phyloP scores from a whole-genome alignment of 257 asterid genomes.

The Solanum boliviense region DNA sequence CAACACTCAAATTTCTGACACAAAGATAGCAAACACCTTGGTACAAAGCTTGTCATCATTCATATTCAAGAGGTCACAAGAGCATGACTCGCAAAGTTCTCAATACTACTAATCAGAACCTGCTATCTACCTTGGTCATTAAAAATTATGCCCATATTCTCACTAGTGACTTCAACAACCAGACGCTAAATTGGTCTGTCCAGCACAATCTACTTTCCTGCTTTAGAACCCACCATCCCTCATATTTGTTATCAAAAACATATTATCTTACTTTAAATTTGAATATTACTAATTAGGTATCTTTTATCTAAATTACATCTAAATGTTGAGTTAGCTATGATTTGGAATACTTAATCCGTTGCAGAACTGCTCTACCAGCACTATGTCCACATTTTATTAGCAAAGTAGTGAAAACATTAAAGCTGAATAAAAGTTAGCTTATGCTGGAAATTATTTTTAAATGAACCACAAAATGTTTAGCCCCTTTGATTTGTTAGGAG shows the following conservation, averaged over 20 bases:
- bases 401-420: not conserved
- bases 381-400: not conserved
- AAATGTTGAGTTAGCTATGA: not conserved
- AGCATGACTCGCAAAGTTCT: no score
- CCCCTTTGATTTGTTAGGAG: not conserved
- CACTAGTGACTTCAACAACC: no score
- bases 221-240: no score
- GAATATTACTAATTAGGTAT: not conserved
- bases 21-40: not conserved
- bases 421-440: not conserved
- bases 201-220: no score
- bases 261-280: no score
- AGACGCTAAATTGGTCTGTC: no score
- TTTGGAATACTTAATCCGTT: not conserved
- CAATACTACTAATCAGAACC: no score
- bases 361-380: not conserved
- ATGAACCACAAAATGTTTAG: not conserved
- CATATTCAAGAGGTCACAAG: no score
- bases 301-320: not conserved
- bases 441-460: not conserved
- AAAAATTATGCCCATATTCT: no score
- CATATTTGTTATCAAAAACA: no score
- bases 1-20: not conserved
- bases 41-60: no score
- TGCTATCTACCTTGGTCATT: no score